These are phyloP conservation scores for Yamadazyma jaroonii DNA, from an alignment of 1,139 yeast species.

Conservation along the genomic window DNA sequence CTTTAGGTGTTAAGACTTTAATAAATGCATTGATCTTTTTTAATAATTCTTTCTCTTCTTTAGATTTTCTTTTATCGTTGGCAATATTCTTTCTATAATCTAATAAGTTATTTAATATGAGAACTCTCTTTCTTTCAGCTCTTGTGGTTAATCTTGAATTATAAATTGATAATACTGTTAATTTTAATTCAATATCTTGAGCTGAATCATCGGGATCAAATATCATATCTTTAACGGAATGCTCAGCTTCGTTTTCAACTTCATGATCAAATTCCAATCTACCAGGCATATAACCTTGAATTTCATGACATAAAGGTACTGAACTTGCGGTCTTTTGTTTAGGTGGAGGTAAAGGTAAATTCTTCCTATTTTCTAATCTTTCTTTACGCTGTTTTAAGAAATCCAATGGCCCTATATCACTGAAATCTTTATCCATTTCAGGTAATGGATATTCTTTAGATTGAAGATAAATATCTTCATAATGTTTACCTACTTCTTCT, in stretches of 20 bases:
- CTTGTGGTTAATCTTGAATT: constrained; percentile 85
- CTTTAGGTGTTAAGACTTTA: constrained; percentile 74
- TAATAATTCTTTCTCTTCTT: constrained; percentile 83
- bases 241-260: constrained; percentile 95
- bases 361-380: constrained; percentile 68
- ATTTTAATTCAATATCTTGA: constrained; percentile 83
- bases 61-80: constrained; percentile 73
- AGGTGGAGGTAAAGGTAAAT: constrained; percentile 69
- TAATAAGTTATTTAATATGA: constrained; percentile 71
- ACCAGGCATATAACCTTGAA: constrained; percentile 99
- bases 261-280: constrained; percentile 94
- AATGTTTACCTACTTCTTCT: constrained; percentile 88
- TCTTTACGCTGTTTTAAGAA: constrained; percentile 67
- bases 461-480: constrained; percentile 65
- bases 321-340: constrained; percentile 87
- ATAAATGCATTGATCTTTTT: constrained; percentile 79
- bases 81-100: constrained; percentile 83
- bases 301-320: constrained; percentile 93
- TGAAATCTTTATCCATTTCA: constrained; percentile 68
- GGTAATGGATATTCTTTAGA: constrained; percentile 78
- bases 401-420: constrained; percentile 58
- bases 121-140: constrained; percentile 85
- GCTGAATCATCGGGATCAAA: constrained; percentile 92
- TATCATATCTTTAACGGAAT: constrained; percentile 89
- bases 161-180: constrained; percentile 84